Conservation (phyloP, 306 rosid genomes). For the Quercus parvula region DNA sequence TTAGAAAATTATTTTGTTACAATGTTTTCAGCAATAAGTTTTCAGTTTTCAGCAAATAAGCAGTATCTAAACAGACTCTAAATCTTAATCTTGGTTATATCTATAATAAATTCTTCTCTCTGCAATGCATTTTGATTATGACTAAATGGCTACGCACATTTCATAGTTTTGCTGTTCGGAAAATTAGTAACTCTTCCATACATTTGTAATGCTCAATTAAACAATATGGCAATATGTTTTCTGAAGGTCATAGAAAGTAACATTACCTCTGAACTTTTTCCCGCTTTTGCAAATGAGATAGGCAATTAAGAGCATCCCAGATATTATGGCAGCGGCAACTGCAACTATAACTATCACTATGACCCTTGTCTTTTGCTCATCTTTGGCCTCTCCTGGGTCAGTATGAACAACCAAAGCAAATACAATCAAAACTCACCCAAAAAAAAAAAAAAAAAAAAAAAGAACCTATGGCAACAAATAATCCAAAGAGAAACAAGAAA, state of each 20-base stretch:
- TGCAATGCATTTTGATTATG: no score
- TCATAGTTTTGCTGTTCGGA: no score
- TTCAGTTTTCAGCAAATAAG: no score
- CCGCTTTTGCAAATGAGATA: constrained; percentile 21
- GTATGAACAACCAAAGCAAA: background rate
- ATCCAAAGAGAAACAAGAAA: background rate
- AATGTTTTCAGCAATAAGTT: no score
- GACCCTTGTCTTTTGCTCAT: constrained; percentile 12
- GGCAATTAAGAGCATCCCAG: constrained; percentile 19
- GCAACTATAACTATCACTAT: constrained; percentile 16
- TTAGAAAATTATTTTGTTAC: no score
- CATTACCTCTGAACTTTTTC: constrained; percentile 22
- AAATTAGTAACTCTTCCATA: background rate
- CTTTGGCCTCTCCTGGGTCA: background rate
- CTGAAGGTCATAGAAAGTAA: background rate
- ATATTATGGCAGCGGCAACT: background rate
- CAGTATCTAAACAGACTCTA: no score
- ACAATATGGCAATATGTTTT: background rate
- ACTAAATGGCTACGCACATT: no score
- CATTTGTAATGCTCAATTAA: background rate
- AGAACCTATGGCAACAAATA: background rate
- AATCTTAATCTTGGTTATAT: no score
- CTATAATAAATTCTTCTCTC: no score
- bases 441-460: background rate
- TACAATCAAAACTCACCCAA: background rate